phyloP scores from a whole-genome alignment of 495 filamentous ascomycete genomes.

The Trichoderma orchidacearum region DNA sequence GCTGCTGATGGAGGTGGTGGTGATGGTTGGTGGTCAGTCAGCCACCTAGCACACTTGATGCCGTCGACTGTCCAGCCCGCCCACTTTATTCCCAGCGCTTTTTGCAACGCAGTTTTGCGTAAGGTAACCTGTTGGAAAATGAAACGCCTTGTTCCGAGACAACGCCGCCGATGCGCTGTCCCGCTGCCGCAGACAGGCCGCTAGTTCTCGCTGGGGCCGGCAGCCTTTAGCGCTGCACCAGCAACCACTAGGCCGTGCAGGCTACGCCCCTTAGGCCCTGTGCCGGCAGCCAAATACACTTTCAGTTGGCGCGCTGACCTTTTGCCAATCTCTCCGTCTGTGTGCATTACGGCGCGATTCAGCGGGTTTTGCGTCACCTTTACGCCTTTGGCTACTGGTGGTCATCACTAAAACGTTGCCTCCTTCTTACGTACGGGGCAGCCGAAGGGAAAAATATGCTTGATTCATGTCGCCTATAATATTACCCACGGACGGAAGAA shows the following conservation, averaged over 20 bases:
- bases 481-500: not conserved
- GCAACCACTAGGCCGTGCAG: too few species aligned
- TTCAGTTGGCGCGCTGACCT: not conserved
- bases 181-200: not conserved
- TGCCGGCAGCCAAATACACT: not conserved
- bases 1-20: too few species aligned
- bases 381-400: not conserved
- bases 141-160: not conserved
- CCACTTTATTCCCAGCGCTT: not conserved
- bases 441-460: not conserved
- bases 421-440: too few species aligned
- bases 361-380: not conserved
- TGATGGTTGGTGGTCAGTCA: not conserved
- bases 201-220: too few species aligned
- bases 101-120: too few species aligned
- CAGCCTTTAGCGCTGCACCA: too few species aligned
- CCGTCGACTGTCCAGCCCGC: not conserved
- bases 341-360: not conserved
- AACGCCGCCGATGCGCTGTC: not conserved
- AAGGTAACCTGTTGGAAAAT: too few species aligned
- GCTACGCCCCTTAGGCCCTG: too few species aligned
- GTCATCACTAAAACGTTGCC: too few species aligned
- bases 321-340: not conserved
- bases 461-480: too few species aligned
- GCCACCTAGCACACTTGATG: not conserved